These are phyloP conservation scores for Psidium guajava DNA, from an alignment of 345 rosid species.

Conservation along the genomic window DNA sequence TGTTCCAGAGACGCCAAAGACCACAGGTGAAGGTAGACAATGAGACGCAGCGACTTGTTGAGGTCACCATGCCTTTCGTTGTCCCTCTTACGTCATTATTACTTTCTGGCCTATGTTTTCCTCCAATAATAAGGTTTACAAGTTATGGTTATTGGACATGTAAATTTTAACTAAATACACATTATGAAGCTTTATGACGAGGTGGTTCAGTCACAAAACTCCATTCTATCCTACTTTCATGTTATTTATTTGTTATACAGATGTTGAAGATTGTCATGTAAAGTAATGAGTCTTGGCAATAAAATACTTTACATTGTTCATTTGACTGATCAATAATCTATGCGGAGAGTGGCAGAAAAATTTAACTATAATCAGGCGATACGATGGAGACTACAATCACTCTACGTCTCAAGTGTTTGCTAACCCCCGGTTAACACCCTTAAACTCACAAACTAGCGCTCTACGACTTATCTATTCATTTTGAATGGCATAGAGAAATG, in stretches of 20 bases:
- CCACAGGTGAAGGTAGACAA: not conserved
- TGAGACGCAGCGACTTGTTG: not conserved
- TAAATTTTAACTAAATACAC: not conserved
- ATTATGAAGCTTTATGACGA: not conserved
- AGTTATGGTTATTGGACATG: not conserved
- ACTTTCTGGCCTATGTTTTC: not conserved
- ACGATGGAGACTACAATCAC: not conserved
- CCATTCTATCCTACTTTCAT: not conserved
- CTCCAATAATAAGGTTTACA: not conserved
- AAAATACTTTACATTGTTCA: not conserved
- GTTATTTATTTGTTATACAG: not conserved
- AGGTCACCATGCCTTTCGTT: not conserved
- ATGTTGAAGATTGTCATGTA: not conserved
- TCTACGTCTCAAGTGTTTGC: not conserved
- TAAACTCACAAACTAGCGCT: not conserved
- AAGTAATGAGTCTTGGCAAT: too few species aligned
- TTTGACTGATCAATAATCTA: not conserved
- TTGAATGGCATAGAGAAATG: not conserved
- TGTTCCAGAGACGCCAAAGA: not conserved
- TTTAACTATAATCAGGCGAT: not conserved
- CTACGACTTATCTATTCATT: not conserved
- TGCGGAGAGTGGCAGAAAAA: not conserved
- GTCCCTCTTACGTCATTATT: not conserved
- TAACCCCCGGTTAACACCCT: not conserved
- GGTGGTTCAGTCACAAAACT: not conserved